phyloP scores from a whole-genome alignment of 176 grass and related monocot genomes.

The Hsuehochloa calcarea region DNA sequence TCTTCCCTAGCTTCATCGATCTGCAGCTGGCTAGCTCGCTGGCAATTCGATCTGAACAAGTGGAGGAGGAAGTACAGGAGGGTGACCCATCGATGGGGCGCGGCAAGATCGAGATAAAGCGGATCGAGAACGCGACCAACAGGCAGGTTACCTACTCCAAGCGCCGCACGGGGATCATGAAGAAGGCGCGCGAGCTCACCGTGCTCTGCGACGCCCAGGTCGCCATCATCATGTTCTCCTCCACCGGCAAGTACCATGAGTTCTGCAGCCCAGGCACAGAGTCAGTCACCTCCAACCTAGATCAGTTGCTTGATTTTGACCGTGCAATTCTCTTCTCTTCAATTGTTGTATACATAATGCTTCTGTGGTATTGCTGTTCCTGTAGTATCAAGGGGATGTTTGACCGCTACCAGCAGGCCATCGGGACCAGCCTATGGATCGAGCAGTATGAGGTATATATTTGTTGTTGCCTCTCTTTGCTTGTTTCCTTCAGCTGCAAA shows the following conservation, averaged over 20 bases:
- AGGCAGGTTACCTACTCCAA: constrained; percentile 97
- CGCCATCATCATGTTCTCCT: constrained; percentile 95
- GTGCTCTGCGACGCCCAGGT: constrained; percentile 98
- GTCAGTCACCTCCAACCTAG: constrained; percentile 18
- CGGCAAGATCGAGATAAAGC: constrained; percentile 99
- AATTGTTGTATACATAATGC: background rate
- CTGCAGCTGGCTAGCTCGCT: background rate
- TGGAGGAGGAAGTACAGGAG: background rate
- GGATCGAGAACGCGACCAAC: constrained; percentile 98
- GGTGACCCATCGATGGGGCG: constrained; percentile 51
- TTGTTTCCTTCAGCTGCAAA: background rate
- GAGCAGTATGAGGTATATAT: constrained; percentile 78
- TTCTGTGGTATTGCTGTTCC: background rate
- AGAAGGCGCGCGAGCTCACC: constrained; percentile 92
- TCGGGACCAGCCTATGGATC: constrained; percentile 69
- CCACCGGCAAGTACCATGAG: constrained; percentile 91
- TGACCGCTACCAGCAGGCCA: constrained; percentile 85
- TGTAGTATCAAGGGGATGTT: constrained; percentile 76
- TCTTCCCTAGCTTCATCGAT: background rate
- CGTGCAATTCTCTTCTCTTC: background rate
- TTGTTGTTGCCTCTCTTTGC: no score
- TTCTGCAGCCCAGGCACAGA: constrained; percentile 83
- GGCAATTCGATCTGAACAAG: background rate
- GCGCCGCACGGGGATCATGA: constrained; percentile 90
- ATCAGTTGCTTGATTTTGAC: background rate